Evolutionary conservation across 2,329 filamentous ascomycete genomes (phyloP).

Genomic region (Chaetomium sp.): DNA sequence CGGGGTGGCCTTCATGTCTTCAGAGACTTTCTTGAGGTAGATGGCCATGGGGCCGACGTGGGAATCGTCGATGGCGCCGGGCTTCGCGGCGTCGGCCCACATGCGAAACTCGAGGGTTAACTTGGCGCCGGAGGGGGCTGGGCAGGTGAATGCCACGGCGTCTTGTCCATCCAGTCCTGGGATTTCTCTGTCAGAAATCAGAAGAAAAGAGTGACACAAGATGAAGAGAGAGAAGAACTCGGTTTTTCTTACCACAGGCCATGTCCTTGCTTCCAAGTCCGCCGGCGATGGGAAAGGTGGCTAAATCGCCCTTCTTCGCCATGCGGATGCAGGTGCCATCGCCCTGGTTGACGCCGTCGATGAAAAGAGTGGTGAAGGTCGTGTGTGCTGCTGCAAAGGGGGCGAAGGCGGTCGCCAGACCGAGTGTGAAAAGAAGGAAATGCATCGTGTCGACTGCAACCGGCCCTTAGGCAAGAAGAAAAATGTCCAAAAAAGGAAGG

Average conservation of each 20-base stretch:
- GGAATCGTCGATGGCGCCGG: constrained; percentile 24
- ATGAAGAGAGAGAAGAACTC: too few species aligned
- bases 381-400: constrained; percentile 49
- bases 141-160: constrained; percentile 43
- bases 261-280: constrained; percentile 54
- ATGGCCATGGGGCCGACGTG: constrained; percentile 53
- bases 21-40: constrained; percentile 63
- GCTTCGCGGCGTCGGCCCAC: constrained; percentile 48
- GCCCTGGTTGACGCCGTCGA: constrained; percentile 58
- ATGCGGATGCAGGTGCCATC: constrained; percentile 67
- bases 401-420: constrained; percentile 32
- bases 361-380: constrained; percentile 55
- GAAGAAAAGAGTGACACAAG: constrained; percentile 13
- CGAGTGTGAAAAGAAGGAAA: constrained; percentile 26
- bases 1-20: constrained; percentile 41
- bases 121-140: constrained; percentile 44
- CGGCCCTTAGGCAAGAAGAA: background rate
- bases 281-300: constrained; percentile 50
- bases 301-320: constrained; percentile 44
- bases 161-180: constrained; percentile 40
- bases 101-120: constrained; percentile 62
- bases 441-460: constrained; percentile 30
- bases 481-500: background rate
- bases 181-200: constrained; percentile 8
- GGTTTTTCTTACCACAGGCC: constrained; percentile 57